These are phyloP conservation scores for Onygena corvina DNA, from an alignment of 2,329 filamentous ascomycete genomes.

Conservation along the genomic window DNA sequence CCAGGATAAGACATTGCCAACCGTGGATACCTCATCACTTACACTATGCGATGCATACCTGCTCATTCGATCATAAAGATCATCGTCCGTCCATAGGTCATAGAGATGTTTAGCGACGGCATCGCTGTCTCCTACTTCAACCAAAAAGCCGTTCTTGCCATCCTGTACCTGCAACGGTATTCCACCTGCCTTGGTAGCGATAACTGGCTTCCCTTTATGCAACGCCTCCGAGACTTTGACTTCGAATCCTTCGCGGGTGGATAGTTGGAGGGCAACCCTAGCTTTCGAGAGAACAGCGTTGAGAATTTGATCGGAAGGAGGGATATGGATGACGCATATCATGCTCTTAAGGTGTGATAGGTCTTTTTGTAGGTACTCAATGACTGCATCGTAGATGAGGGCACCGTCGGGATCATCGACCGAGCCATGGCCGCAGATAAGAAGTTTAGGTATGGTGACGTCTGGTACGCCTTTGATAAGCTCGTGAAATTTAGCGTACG, in stretches of 20 bases:
- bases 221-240: conserved; percentile 76
- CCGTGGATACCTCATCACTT: conserved; percentile 69
- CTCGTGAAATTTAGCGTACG: conserved; percentile 59
- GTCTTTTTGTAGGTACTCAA: conserved; percentile 51
- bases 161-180: conserved; percentile 69
- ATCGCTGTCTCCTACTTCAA: conserved; percentile 57
- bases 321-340: conserved; percentile 63
- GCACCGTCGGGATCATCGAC: conserved; percentile 70
- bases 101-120: conserved; percentile 41
- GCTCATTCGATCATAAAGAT: conserved; percentile 56
- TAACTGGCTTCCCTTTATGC: conserved; percentile 66
- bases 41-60: conserved; percentile 53
- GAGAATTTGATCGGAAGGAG: conserved; percentile 66
- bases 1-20: conserved; percentile 66
- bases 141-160: conserved; percentile 59
- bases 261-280: conserved; percentile 64
- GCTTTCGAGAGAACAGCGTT: conserved; percentile 63
- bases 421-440: conserved; percentile 67
- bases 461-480: conserved; percentile 41
- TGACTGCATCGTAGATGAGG: conserved; percentile 58
- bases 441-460: conserved; percentile 53
- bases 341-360: conserved; percentile 52
- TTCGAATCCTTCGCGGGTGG: conserved; percentile 71
- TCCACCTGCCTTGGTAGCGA: conserved; percentile 63
- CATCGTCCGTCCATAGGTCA: conserved; percentile 20